These are phyloP conservation scores for Collybia nuda DNA, from an alignment of 768 basidiomycete species.

Conservation along the genomic window DNA sequence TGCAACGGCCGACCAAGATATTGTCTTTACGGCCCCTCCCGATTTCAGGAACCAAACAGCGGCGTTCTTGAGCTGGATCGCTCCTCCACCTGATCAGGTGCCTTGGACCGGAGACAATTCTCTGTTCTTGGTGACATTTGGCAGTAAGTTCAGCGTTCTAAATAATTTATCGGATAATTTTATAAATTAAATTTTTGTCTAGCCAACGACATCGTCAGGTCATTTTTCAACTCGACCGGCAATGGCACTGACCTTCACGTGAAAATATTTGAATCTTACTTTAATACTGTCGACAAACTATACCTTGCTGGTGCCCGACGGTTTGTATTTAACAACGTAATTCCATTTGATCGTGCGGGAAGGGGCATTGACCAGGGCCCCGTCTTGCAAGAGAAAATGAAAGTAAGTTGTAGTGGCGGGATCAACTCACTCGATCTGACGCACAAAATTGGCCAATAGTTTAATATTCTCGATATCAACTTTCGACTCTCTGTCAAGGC, in stretches of 20 bases:
- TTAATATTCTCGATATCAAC: neutral
- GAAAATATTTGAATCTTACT: constrained; percentile 17
- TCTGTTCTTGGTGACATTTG: constrained; percentile 18
- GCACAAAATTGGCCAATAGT: neutral
- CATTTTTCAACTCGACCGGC: constrained; percentile 13
- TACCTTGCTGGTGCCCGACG: constrained; percentile 19
- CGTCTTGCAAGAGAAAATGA: constrained; percentile 15
- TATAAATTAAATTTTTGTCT: neutral
- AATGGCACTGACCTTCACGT: constrained; percentile 17
- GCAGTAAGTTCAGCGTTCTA: constrained; percentile 10
- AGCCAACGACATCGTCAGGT: constrained; percentile 22
- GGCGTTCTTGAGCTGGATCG: constrained; percentile 15
- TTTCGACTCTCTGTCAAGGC: neutral
- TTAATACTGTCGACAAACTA: constrained; percentile 16
- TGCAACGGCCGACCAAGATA: constrained; percentile 14
- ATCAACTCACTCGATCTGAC: too few relatives aligned
- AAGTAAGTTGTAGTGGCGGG: constrained; percentile 1
- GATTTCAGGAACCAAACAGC: constrained; percentile 20
- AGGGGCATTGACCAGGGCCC: constrained; percentile 14
- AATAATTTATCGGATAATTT: too few relatives aligned
- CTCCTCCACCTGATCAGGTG: constrained; percentile 13
- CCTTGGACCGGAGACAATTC: constrained; percentile 16
- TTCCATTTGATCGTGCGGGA: constrained; percentile 20
- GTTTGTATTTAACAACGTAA: constrained; percentile 20
- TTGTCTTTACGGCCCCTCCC: constrained; percentile 15